A percentile compares a stretch with the other conserved stretches of the same genome.
These are phyloP conservation scores for Ogataea neopini DNA, from an alignment of 805 yeast genomes.

Conservation along the genomic window DNA sequence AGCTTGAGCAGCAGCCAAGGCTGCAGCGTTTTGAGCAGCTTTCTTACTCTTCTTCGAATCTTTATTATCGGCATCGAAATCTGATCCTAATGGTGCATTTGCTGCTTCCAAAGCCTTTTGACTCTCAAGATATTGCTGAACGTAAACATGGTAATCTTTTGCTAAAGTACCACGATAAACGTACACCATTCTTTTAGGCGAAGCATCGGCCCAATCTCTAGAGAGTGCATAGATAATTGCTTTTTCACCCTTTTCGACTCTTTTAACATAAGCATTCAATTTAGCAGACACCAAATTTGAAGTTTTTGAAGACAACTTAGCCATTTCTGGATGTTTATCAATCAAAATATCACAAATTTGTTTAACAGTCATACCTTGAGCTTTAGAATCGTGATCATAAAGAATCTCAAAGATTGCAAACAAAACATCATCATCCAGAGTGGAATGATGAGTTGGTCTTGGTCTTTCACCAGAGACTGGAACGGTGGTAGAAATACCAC, in stretches of 20 bases:
- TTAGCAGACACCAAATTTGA: slow-evolving; percentile 82
- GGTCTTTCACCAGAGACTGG: slow-evolving; percentile 81
- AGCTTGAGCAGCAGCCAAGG: slow-evolving; percentile 18
- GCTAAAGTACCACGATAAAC: slow-evolving; percentile 79
- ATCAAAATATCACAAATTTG: slow-evolving; percentile 77
- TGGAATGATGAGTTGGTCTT: slow-evolving; percentile 62
- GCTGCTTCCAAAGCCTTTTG: slow-evolving; percentile 40
- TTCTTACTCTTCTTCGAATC: slow-evolving; percentile 21
- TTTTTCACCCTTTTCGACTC: slow-evolving; percentile 81
- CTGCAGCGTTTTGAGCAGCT: slow-evolving; percentile 17
- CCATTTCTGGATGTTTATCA: slow-evolving; percentile 82
- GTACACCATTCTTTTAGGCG: slow-evolving; percentile 87
- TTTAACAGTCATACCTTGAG: slow-evolving; percentile 86
- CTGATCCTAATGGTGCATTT: slow-evolving; percentile 10
- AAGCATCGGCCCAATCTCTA: slow-evolving; percentile 89
- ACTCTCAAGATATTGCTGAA: slow-evolving; percentile 59
- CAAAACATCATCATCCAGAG: slow-evolving; percentile 74
- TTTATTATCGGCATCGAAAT: slow-evolving; percentile 17
- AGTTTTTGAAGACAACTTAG: slow-evolving; percentile 74
- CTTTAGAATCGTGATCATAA: slow-evolving; percentile 65
- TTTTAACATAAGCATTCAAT: slow-evolving; percentile 79
- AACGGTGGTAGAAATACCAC: slow-evolving; percentile 75
- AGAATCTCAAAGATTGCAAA: slow-evolving; percentile 73
- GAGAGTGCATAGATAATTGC: slow-evolving; percentile 71
- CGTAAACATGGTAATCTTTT: slow-evolving; percentile 73